A percentile compares a stretch with the other conserved stretches of the same genome.
phyloP scores from a whole-genome alignment of 2,329 filamentous ascomycete genomes.

The Zopfia rhizophila region DNA sequence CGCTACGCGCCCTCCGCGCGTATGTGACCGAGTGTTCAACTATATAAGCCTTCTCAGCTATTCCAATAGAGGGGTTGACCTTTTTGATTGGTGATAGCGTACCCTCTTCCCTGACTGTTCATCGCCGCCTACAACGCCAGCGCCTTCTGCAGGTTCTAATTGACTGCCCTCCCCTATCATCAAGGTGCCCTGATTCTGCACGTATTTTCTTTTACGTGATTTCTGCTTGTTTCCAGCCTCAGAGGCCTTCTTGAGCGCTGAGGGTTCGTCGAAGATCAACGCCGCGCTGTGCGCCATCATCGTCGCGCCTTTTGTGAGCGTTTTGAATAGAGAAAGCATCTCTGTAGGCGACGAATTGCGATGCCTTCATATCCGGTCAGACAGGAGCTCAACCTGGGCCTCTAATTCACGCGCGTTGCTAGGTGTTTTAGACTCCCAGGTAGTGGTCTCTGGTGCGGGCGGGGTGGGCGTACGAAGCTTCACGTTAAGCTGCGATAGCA shows the following conservation, averaged over 20 bases:
- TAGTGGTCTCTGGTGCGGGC: neutral
- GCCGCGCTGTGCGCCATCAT: neutral
- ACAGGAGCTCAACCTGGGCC: neutral
- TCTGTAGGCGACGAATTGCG: neutral
- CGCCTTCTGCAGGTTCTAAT: neutral
- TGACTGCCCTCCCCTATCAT: constrained; percentile 1
- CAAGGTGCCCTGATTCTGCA: constrained; percentile 1
- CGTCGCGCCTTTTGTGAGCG: neutral
- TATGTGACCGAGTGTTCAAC: too few relatives aligned
- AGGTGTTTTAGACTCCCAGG: neutral
- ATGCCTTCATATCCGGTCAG: neutral
- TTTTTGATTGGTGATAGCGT: too few relatives aligned
- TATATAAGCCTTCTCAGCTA: too few relatives aligned
- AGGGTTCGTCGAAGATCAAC: neutral
- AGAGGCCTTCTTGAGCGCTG: neutral
- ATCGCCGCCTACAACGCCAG: neutral
- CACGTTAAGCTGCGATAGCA: constrained; percentile 39
- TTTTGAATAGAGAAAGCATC: neutral
- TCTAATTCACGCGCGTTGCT: neutral
- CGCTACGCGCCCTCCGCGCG: too few relatives aligned
- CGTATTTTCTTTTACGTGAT: constrained; percentile 1
- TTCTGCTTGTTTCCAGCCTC: neutral
- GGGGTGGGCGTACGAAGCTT: neutral
- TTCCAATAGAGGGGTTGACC: too few relatives aligned
- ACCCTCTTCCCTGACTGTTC: neutral